Percentiles rank a stretch among this genome's conserved stretches.
Evolutionary conservation across 305 asterid species (phyloP).

Genomic region (Fraxinus floribunda): DNA sequence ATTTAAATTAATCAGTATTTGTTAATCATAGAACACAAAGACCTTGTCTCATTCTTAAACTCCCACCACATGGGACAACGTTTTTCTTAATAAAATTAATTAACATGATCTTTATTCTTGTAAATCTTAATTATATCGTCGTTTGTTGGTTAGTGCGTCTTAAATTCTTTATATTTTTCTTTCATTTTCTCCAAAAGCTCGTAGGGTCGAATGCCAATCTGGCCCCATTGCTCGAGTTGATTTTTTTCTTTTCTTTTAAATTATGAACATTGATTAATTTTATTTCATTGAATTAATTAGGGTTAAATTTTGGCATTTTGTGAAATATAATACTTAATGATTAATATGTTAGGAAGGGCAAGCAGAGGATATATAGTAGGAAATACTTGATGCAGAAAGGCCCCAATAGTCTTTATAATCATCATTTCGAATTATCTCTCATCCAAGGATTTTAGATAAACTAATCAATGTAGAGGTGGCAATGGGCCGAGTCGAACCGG

Average conservation of each 20-base stretch:
- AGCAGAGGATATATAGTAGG: not conserved
- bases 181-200: not conserved
- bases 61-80: not conserved
- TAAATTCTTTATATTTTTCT: not conserved
- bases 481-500: too few species aligned
- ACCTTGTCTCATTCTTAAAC: not conserved
- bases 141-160: not conserved
- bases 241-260: too few species aligned
- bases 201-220: not conserved
- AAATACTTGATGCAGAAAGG: not conserved
- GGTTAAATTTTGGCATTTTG: not conserved
- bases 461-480: not conserved
- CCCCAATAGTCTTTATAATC: not conserved
- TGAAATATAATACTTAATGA: not conserved
- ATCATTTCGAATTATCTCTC: not conserved
- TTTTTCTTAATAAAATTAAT: not conserved
- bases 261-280: too few species aligned
- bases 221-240: not conserved
- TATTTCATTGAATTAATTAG: not conserved
- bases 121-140: not conserved
- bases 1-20: not conserved
- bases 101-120: not conserved
- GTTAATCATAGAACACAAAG: not conserved
- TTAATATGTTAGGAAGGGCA: not conserved
- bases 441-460: not conserved